Evolutionary conservation across 2,329 filamentous ascomycete species (phyloP).

Genomic region (Sporothrix schenckii): DNA sequence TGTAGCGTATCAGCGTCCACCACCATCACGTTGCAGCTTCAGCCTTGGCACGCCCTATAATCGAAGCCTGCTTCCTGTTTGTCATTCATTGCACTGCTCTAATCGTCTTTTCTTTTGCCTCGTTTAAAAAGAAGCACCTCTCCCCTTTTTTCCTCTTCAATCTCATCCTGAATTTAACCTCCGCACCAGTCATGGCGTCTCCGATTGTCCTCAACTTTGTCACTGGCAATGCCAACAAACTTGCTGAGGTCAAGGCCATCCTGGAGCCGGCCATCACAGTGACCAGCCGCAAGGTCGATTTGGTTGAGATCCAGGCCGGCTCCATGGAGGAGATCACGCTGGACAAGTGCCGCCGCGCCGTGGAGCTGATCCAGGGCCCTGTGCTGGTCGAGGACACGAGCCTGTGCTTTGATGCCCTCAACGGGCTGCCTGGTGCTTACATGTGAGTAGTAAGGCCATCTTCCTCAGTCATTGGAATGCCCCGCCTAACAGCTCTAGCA

Average conservation of each 20-base stretch:
- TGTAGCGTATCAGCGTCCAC: background rate
- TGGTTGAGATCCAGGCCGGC: constrained; percentile 90
- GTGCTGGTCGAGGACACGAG: constrained; percentile 96
- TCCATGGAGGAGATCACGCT: constrained; percentile 86
- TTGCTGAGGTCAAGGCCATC: constrained; percentile 85
- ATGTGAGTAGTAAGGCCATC: constrained; percentile 63
- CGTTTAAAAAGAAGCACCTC: too few relatives aligned
- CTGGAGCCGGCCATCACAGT: constrained; percentile 74
- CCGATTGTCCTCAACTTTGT: constrained; percentile 77
- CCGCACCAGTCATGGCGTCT: constrained; percentile 44
- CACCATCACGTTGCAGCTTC: background rate
- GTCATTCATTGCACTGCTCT: too few relatives aligned
- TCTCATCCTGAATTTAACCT: background rate
- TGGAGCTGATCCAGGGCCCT: constrained; percentile 74
- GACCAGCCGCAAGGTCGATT: constrained; percentile 72
- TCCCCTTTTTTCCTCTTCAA: too few relatives aligned
- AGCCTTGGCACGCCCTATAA: too few relatives aligned
- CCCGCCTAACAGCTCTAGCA: constrained; percentile 56
- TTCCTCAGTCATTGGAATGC: background rate
- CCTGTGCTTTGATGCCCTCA: constrained; percentile 86
- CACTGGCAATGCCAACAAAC: constrained; percentile 93
- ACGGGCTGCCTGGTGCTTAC: constrained; percentile 92
- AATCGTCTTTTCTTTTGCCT: too few relatives aligned
- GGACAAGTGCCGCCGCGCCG: constrained; percentile 84
- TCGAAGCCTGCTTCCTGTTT: too few relatives aligned